Evolutionary conservation across 2,329 filamentous ascomycete species (phyloP).

Genomic region (Ramularia endophylla): DNA sequence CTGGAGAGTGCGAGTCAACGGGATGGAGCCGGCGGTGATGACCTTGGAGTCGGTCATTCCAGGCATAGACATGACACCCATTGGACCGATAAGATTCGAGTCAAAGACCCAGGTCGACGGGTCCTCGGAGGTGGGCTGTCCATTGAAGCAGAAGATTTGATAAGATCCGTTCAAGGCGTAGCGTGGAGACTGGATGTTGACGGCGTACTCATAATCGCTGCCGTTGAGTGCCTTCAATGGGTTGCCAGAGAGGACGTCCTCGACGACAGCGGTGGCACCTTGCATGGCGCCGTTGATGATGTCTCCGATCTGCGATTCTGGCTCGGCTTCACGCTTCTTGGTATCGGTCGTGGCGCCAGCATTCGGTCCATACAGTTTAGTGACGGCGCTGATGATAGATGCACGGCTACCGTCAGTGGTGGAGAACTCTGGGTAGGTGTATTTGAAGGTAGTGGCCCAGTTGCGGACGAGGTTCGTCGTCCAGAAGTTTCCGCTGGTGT

Average conservation of each 20-base stretch:
- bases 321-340: slow-evolving; percentile 22
- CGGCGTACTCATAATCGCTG: slow-evolving; percentile 61
- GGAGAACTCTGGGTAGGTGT: slow-evolving; percentile 67
- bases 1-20: slow-evolving; percentile 40
- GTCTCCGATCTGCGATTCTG: slow-evolving; percentile 4
- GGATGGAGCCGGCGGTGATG: slow-evolving; percentile 37
- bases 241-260: slow-evolving; percentile 11
- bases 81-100: slow-evolving; percentile 54
- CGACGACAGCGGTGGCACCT: slow-evolving; percentile 1
- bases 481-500: slow-evolving; percentile 58
- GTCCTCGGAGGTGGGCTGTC: slow-evolving; percentile 39
- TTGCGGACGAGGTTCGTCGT: slow-evolving; percentile 61
- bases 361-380: slow-evolving; percentile 51
- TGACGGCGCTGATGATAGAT: slow-evolving; percentile 42
- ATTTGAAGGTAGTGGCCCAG: slow-evolving; percentile 58
- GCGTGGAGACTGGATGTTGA: slow-evolving; percentile 58
- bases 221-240: slow-evolving; percentile 30
- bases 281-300: neutral
- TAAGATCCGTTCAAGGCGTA: slow-evolving; percentile 58
- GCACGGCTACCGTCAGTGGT: slow-evolving; percentile 33
- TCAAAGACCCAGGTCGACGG: slow-evolving; percentile 46
- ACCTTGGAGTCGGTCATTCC: slow-evolving; percentile 20
- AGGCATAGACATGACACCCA: slow-evolving; percentile 40
- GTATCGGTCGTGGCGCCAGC: slow-evolving; percentile 28
- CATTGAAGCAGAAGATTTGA: slow-evolving; percentile 63